Evolutionary conservation across 2,329 filamentous ascomycete species (phyloP), one percentile per base, ranked within the genome.

Genomic region (Coniella vitis): DNA sequence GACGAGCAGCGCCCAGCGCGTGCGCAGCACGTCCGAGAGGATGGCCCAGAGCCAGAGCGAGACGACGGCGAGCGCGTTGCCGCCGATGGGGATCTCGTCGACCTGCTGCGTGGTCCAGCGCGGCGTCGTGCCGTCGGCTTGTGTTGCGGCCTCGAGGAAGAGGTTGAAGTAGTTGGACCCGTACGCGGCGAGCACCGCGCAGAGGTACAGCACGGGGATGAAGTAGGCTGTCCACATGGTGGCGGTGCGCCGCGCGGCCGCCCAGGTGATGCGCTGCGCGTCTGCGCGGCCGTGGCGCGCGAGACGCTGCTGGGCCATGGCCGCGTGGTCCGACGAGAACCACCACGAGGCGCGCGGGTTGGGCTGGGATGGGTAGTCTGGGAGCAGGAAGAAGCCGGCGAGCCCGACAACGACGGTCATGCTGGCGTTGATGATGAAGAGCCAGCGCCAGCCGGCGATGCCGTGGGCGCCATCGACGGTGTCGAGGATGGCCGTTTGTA

Each of bases 341-440:
- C 71, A 75, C 52, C 69, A 65, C 3, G 68, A 65, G 4, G 68
- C 68, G 16, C 67, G 56, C 0, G 69, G 66, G 16, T 66, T 67
- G 1, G 68, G 64, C 3, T 58, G 61, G 32, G 67, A 68, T 0
- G 70, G 69, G 9, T 71, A 63, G 14, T 69, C 69, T 0, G 70
- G 70, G 21, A 67, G 54, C 25, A 79, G 69, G 36, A 78, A 58
- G 55, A 72, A 77, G 0, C 76, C 76, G 2, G 72, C 65, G 2
- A 74, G 45, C 0, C 75, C 74, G 9, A 78, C 69, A 0, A 71
- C 69, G 2, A 79, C 65, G 1, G 73, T 76, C 60, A 79, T 79
- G 21, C 77, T 22, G 1, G 72, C 75, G 51, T 79, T 77, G 38
- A 81, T 76, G 20, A 80, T 69, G 45, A 79, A 81, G 0, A 79